Percentiles rank a stretch among this genome's conserved stretches.
phyloP scores from a whole-genome alignment of 73 alveolate genomes.

The Paraurostyla sp. region DNA sequence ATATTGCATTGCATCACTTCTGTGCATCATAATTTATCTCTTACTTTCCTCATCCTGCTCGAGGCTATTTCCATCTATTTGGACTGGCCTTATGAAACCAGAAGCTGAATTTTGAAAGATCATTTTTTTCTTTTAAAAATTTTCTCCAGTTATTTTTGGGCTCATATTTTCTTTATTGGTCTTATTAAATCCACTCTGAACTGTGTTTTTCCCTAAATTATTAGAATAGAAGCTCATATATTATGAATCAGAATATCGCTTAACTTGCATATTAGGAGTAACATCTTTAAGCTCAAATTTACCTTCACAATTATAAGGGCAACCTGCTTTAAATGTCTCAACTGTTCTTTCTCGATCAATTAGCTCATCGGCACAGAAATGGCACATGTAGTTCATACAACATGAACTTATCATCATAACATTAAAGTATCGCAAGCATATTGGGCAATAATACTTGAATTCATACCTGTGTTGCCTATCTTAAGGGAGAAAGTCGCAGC shows the following conservation, averaged over 20 bases:
- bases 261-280: conserved; percentile 53
- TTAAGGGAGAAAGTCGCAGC: conserved; percentile 73
- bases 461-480: conserved; percentile 50
- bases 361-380: conserved; percentile 69
- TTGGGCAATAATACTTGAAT: conserved; percentile 77
- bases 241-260: conserved; percentile 57
- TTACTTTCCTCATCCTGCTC: conserved; percentile 45
- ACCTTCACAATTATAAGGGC: conserved; percentile 56
- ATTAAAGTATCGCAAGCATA: conserved; percentile 68
- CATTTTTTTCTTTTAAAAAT: background rate
- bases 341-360: conserved; percentile 41
- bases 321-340: conserved; percentile 8
- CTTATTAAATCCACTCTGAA: conserved; percentile 7
- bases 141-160: conserved; percentile 7
- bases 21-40: conserved; percentile 11
- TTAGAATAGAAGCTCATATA: conserved; percentile 64
- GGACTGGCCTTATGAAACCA: conserved; percentile 20
- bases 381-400: conserved; percentile 73
- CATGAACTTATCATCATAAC: conserved; percentile 57
- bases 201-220: conserved; percentile 37
- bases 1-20: conserved; percentile 50
- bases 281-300: conserved; percentile 39
- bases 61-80: background rate
- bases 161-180: conserved; percentile 15
- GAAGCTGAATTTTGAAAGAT: conserved; percentile 44